Percentiles rank a stretch among this genome's conserved stretches.
These are phyloP conservation scores for Neophaeococcomyces aloes DNA, from an alignment of 2,329 filamentous ascomycete genomes.

Conservation along the genomic window DNA sequence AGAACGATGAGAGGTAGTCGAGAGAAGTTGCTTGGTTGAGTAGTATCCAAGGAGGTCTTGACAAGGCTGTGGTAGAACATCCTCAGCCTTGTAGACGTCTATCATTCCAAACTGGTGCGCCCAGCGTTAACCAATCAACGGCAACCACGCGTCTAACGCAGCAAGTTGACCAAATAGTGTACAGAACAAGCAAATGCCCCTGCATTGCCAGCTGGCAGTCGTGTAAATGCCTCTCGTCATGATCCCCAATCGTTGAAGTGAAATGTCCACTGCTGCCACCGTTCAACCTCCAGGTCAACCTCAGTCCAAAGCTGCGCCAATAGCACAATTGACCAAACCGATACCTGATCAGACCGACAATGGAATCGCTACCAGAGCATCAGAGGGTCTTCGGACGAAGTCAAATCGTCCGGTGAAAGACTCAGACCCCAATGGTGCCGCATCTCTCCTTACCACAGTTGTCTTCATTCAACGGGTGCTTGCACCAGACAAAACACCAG, in stretches of 20 bases:
- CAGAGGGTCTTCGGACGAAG: conserved; percentile 1
- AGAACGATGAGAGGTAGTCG: neutral
- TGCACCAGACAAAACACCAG: conserved; percentile 50
- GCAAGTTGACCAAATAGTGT: conserved; percentile 5
- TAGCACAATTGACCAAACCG: conserved; percentile 21
- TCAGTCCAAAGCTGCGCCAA: conserved; percentile 29
- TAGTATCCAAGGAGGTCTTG: neutral
- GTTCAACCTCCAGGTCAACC: conserved; percentile 23
- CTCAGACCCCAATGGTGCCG: conserved; percentile 31
- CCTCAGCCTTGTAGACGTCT: conserved; percentile 1
- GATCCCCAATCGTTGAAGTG: conserved; percentile 7
- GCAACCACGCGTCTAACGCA: conserved; percentile 6
- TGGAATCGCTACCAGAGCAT: conserved; percentile 19
- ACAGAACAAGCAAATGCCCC: conserved; percentile 3
- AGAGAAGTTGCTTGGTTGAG: too few relatives aligned
- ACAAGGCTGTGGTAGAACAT: neutral
- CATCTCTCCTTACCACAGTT: conserved; percentile 68
- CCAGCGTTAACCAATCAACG: conserved; percentile 6
- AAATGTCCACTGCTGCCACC: conserved; percentile 19
- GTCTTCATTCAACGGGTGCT: conserved; percentile 74
- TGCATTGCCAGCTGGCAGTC: conserved; percentile 10
- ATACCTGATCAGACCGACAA: conserved; percentile 21
- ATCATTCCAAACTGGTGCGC: neutral
- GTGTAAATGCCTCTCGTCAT: conserved; percentile 1
- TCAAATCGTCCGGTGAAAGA: neutral